Conservation (phyloP, 129 eudicot genomes). For the Ambrosia artemisiifolia region DNA sequence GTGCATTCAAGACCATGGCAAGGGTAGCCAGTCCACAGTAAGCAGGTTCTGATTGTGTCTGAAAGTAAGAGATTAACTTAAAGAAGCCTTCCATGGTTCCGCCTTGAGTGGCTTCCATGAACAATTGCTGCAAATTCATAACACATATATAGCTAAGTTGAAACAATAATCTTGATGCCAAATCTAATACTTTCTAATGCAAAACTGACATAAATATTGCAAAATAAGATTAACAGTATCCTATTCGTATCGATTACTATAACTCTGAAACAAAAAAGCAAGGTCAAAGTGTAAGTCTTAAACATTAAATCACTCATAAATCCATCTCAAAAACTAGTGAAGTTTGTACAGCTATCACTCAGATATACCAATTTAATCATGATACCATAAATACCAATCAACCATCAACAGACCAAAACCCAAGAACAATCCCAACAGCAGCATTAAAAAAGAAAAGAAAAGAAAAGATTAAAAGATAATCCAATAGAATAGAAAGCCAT, state of each 20-base stretch:
- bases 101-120: conserved; percentile 78
- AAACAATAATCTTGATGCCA: background rate
- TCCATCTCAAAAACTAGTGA: background rate
- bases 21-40: conserved; percentile 98
- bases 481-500: background rate
- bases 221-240: conserved; percentile 4
- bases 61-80: conserved; percentile 86
- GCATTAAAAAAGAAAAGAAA: too few species aligned
- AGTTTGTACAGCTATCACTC: background rate
- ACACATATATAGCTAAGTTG: conserved; percentile 13
- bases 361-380: background rate
- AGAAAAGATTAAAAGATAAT: too few species aligned
- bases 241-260: background rate
- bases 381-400: background rate
- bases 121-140: conserved; percentile 68
- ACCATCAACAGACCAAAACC: background rate
- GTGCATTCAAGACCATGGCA: conserved; percentile 97
- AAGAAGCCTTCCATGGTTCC: conserved; percentile 97
- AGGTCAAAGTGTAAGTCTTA: background rate
- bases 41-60: conserved; percentile 98
- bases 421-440: background rate
- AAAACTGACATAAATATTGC: background rate
- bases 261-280: background rate
- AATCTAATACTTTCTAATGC: background rate
- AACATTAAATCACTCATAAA: background rate